Base-by-base conservation (phyloP, 805 yeast species). In the Wickerhamiella vanderwaltii region DNA sequence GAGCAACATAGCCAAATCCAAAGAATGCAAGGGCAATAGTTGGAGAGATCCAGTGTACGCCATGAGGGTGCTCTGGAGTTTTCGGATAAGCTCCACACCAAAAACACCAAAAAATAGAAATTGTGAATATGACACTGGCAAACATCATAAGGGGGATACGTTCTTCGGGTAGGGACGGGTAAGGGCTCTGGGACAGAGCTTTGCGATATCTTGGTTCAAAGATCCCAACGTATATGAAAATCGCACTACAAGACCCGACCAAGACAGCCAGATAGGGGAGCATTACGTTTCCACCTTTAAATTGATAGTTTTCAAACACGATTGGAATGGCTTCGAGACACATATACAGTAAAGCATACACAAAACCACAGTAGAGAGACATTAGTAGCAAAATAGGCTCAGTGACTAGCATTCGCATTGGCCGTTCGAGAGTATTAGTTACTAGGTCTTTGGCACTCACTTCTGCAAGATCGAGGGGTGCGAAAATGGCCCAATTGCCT, bases 51-150 rank as follows among this genome's bases (percentile, higher is more conserved):
- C 91, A 86, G 56, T 78, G 94, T 29, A 85, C 73, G 7, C 40
- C 40, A 15, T 37, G 19, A 11, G 40, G 40, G 35, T 60, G 60
- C 29, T 77, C 60, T 2, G 40, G 20, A 32, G 61, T 60, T 28
- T 77, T 60, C 37, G 72, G 77, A 59, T 77, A 86, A 48, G 73
- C 71, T 55, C 94, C 95, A 9, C 87, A 67, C 95, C 95, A 86
- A 45, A 83, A 74, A 55, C 86, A 67, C 94, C 94, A 83, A 52
- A 86, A 68, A 46, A 86, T 65, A 41, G 95, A 95, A 43, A 75
- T 65, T 26, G 88, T 79, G 64, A 84, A 83, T 6, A 69, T 55
- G 39, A 80, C 48, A 17, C 77, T 74, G 26, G 94, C 87, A 25
- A 69, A 60, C 60, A 83, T 71, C 80, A 85, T 74, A 28, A 87